Evolutionary conservation across 192 early-diverging fungal species (phyloP).

Genomic region (Podochytrium sp.): DNA sequence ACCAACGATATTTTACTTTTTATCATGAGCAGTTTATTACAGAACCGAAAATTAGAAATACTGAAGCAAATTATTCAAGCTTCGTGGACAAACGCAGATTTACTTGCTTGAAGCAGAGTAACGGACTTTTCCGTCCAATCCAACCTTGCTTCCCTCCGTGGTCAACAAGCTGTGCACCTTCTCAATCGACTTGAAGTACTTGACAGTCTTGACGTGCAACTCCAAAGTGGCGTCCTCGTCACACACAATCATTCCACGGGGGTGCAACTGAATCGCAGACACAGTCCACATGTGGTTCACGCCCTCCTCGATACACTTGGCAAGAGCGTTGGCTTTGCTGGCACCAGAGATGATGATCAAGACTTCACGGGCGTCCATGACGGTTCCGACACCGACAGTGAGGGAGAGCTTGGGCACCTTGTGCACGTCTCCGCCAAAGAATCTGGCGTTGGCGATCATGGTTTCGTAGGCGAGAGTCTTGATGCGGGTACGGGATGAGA

Average conservation of each 20-base stretch:
- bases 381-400: constrained; percentile 81
- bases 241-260: constrained; percentile 80
- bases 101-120: no score
- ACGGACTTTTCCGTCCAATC: constrained; percentile 26
- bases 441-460: constrained; percentile 83
- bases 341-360: constrained; percentile 86
- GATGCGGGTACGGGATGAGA: constrained; percentile 79
- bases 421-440: constrained; percentile 81
- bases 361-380: constrained; percentile 58
- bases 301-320: constrained; percentile 82
- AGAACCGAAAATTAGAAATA: no score
- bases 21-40: no score
- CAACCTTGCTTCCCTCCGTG: constrained; percentile 14
- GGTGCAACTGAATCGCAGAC: constrained; percentile 81
- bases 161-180: constrained; percentile 66
- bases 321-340: constrained; percentile 79
- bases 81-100: no score
- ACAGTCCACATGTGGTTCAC: constrained; percentile 93
- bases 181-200: constrained; percentile 88
- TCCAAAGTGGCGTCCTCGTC: constrained; percentile 89
- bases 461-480: constrained; percentile 90
- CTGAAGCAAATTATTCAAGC: no score
- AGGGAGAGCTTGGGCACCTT: constrained; percentile 87
- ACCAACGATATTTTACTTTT: no score
- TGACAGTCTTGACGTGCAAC: constrained; percentile 87